These are phyloP conservation scores for Claviceps sp. DNA, from an alignment of 2,329 filamentous ascomycete species.

Conservation along the genomic window DNA sequence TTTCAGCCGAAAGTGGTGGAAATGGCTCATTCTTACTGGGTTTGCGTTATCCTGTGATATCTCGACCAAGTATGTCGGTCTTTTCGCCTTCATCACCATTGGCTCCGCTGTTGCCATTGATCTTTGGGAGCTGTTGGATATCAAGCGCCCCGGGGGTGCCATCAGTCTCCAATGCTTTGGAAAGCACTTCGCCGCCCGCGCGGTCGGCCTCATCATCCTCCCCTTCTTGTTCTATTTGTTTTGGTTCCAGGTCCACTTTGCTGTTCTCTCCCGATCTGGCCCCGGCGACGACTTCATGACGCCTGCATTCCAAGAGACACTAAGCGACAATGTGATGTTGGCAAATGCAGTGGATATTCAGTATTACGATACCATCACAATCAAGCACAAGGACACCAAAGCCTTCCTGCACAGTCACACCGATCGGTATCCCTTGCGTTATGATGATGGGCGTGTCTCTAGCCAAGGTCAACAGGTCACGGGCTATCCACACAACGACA, in stretches of 20 bases:
- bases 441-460: constrained; percentile 93
- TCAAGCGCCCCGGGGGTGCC: constrained; percentile 73
- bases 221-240: constrained; percentile 98
- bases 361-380: constrained; percentile 77
- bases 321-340: constrained; percentile 89
- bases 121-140: constrained; percentile 84
- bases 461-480: constrained; percentile 97
- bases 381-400: constrained; percentile 96
- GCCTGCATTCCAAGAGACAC: constrained; percentile 92
- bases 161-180: constrained; percentile 66
- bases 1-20: constrained; percentile 98
- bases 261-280: constrained; percentile 74
- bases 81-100: constrained; percentile 94
- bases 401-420: constrained; percentile 88
- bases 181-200: constrained; percentile 81
- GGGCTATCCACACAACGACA: constrained; percentile 95
- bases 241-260: constrained; percentile 99
- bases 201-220: constrained; percentile 74
- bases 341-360: constrained; percentile 75
- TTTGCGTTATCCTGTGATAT: constrained; percentile 95
- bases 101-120: constrained; percentile 89
- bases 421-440: constrained; percentile 81
- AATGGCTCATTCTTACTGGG: constrained; percentile 92
- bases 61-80: constrained; percentile 93
- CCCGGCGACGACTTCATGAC: constrained; percentile 99